Evolutionary conservation across 306 rosid species (phyloP), one percentile per base, ranked within the genome.

Genomic region (Lathyrus oleraceus): DNA sequence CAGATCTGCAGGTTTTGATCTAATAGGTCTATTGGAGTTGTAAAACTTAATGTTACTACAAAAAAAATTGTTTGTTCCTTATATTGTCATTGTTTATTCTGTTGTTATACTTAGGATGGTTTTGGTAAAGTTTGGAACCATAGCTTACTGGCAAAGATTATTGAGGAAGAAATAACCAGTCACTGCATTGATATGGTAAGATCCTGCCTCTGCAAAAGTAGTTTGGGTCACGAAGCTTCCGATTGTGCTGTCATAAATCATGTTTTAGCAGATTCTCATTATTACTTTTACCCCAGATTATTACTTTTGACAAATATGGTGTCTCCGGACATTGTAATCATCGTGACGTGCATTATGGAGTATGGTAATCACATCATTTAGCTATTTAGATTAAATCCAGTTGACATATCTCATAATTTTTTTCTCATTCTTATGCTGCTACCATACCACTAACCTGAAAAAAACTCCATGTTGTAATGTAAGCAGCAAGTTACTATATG

Each of bases 261-360:
- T 65, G 49, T 43, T 68, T 67, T 60, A 39, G 45, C 35, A 35
- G 42, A 65, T 16, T 49, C 70, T 78, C 58, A 40, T 69, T 69
- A 69, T 52, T 21, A 51, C 65, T 62, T 52, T 81, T 30, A 61
- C 20, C 21, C 56, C 87, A 94, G 97, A 84, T 94, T 61, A 81
- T 94, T 86, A 87, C 97, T 57, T 94, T 94, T 38, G 97, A 88
- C 77, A 75, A 71, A 27, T 64, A 90, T 52, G 98, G 96, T 72
- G 88, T 94, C 68, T 94, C 98, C 0, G 97, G 98, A 67, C 98
- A 94, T 81, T 87, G 96, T 77, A 90, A 94, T 81, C 98, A 94
- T 60, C 27, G 85, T 65, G 98, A 88, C 35, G 92, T 90, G 78
- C 88, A 90, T 74, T 69, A 70, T 71, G 96, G 95, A 58, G 88